Evolutionary conservation across 306 rosid species (phyloP), one percentile per base, ranked within the genome.

Genomic region (Nissolia schottii): DNA sequence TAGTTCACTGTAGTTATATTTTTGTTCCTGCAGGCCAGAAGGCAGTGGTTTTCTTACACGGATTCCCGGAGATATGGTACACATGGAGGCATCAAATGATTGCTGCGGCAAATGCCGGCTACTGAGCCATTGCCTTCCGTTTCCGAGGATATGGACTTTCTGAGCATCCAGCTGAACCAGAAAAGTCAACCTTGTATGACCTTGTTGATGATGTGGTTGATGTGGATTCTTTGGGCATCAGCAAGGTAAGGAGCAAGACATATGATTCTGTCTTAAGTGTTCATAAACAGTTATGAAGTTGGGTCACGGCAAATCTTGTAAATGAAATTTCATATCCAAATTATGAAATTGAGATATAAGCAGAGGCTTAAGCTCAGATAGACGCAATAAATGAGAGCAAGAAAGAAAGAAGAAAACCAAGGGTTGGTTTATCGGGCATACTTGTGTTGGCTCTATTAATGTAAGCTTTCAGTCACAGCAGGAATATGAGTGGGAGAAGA

Each of bases 21-120:
- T 15, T 45, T 45, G 11, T 62, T 49, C 78, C 85, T 45, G 51
- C 51, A 45, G 94, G 94, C 7, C 57, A 79, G 3, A 86, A 88
- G 80, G 82, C 76, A 59, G 96, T 88, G 74, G 22, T 90, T 10
- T 88, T 90, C 85, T 56, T 90, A 29, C 96, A 88, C 60, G 96
- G 96, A 49, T 90, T 88, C 61, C 96, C 92, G 19, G 96, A 90
- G 71, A 86, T 88, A 51, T 90, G 94, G 94, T 90, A 90, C 28
- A 77, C 94, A 54, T 88, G 94, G 92, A 85, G 92, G 78, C 75
- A 85, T 82, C 96, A 90, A 56, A 79, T 90, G 94, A 69, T 86
- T 38, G 86, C 84, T 55, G 83, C 64, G 15, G 96, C 90, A 57
- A 73, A 80, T 61, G 78, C 81, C 4, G 96, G 96, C 29, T 84